Evolutionary conservation across 495 filamentous ascomycete species (phyloP), one percentile per base, ranked within the genome.

Genomic region (Aspergillus sclerotioniger): DNA sequence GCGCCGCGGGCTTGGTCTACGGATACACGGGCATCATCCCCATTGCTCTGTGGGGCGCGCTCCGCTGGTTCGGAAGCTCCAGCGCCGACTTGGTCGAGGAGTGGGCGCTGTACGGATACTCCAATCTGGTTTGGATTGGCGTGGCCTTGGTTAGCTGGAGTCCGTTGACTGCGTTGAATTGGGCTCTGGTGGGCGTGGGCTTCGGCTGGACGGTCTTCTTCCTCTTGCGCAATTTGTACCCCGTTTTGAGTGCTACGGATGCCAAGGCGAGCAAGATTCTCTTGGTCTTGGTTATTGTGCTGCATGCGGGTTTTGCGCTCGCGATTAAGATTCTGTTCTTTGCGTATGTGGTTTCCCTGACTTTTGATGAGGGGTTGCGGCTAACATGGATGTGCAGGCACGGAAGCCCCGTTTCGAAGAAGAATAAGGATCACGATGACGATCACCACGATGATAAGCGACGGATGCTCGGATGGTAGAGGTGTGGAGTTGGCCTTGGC

Each of bases 291-390:
- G 91, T 98, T 48, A 82, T 98, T 37, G 80, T 80, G 20, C 77
- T 97, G 60, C 94, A 98, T 76, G 87, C 91, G 17, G 95, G 87
- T 13, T 75, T 98, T 62, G 85, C 93, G 7, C 81, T 98, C 66
- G 87, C 93, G 4, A 98, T 98, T 72, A 97, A 96, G 80, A 83
- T 96, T 57, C 75, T 96, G 13, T 98, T 98, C 82, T 98, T 98
- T 76, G 92, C 92, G 73, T 87, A 70, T 73, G 60, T 62, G 13
- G 79, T 72, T 41, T 28, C 53, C 43, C 20, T 37, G 29, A 29
- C 39, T 12, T 43, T 9, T 59, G 3, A 15, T 31, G 25, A 33
- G 37, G n/a, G 44, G 13, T 35, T 54, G 20, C 52, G 32, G 21
- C 53, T 67, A 51, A 66, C 63, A 53, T 62, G 48, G n/a, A 45